phyloP scores from a whole-genome alignment of 2,329 filamentous ascomycete genomes.

The Alternaria gaisen region DNA sequence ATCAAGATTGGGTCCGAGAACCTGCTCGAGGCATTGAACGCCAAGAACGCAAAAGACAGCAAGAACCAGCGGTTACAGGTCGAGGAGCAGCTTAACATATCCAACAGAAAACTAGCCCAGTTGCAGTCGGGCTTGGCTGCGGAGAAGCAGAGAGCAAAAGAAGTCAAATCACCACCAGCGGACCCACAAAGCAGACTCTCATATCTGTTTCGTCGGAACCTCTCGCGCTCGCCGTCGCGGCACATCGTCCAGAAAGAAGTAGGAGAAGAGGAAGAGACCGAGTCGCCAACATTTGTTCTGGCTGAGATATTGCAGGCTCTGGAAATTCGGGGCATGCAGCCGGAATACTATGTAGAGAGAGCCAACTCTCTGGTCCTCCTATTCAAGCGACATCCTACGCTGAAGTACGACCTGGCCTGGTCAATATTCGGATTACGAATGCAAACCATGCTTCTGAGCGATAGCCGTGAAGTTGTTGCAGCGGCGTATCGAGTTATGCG shows the following conservation, averaged over 20 bases:
- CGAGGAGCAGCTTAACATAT: slow-evolving; percentile 89
- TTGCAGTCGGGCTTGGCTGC: slow-evolving; percentile 67
- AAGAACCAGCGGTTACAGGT: slow-evolving; percentile 68
- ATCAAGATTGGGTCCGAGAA: slow-evolving; percentile 99
- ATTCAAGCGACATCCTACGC: slow-evolving; percentile 89
- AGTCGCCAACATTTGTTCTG: slow-evolving; percentile 91
- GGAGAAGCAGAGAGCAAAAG: slow-evolving; percentile 67
- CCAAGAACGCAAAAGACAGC: slow-evolving; percentile 94
- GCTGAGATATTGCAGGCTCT: slow-evolving; percentile 90
- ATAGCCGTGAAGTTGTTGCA: slow-evolving; percentile 93
- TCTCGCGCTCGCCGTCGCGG: slow-evolving; percentile 61
- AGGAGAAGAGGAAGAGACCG: slow-evolving; percentile 71
- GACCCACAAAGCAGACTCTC: slow-evolving; percentile 62
- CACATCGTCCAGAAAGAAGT: slow-evolving; percentile 64
- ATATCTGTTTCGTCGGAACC: slow-evolving; percentile 65
- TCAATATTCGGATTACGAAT: slow-evolving; percentile 91
- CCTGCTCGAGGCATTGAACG: slow-evolving; percentile 91
- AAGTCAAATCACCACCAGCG: slow-evolving; percentile 59
- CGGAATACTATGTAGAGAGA: slow-evolving; percentile 94
- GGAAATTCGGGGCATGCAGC: slow-evolving; percentile 84
- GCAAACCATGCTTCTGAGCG: slow-evolving; percentile 94
- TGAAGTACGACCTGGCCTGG: slow-evolving; percentile 98
- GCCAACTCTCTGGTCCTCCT: slow-evolving; percentile 94
- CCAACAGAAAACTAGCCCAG: slow-evolving; percentile 75
- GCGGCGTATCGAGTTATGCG: slow-evolving; percentile 92